Percentiles rank a stretch among this genome's conserved stretches.
These are phyloP conservation scores for Nymphaea colorata DNA, from an alignment of 164 flowering plant species.

Conservation along the genomic window DNA sequence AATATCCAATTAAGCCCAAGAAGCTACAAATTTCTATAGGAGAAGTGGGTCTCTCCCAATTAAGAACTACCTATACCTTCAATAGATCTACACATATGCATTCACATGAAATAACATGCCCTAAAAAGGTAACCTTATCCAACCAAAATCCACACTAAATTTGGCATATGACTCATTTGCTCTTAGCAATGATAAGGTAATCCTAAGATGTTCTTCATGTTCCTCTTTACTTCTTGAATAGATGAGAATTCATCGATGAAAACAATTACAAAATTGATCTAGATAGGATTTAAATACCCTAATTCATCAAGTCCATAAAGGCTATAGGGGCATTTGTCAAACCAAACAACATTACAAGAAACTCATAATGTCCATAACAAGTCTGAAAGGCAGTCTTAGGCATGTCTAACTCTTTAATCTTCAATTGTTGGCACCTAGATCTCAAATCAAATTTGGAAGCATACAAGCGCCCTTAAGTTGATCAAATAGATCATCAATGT, in stretches of 20 bases:
- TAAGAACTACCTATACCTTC: neutral
- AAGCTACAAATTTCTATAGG: neutral
- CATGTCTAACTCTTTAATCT: neutral
- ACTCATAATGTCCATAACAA: neutral
- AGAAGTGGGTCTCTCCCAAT: neutral
- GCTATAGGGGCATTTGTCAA: neutral
- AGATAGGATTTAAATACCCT: neutral
- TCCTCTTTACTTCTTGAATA: neutral
- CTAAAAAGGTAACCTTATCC: neutral
- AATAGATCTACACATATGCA: neutral
- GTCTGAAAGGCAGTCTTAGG: neutral
- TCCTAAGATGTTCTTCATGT: neutral
- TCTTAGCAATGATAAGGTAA: neutral
- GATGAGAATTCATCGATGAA: neutral
- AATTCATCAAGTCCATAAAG: constrained; percentile 3
- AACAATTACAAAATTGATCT: neutral
- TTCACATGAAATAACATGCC: neutral
- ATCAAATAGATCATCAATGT: neutral
- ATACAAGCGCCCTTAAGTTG: neutral
- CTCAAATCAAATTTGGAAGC: neutral
- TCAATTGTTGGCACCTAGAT: neutral
- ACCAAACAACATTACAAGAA: neutral
- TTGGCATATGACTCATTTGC: neutral
- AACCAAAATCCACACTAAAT: neutral
- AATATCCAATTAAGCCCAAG: neutral